Conservation (phyloP, 164 flowering plant genomes). For the Nymphaea thermarum region DNA sequence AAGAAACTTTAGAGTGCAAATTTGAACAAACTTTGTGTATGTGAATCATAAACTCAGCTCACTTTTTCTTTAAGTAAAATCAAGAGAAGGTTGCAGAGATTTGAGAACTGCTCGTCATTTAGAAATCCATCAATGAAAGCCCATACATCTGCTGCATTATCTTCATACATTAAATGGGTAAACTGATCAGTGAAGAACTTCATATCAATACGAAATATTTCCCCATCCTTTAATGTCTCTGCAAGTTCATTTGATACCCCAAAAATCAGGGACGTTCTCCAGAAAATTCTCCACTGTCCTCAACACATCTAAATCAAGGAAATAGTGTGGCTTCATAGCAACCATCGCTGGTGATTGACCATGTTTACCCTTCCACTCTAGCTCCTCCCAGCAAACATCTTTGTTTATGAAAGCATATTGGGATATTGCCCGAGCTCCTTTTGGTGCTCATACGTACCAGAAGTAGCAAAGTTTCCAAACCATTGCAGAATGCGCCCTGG, state of each 20-base stretch:
- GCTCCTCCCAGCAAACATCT: slow-evolving; percentile 96
- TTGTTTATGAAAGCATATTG: slow-evolving; percentile 84
- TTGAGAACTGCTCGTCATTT: slow-evolving; percentile 50
- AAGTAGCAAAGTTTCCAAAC: slow-evolving; percentile 51
- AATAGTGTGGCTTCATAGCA: slow-evolving; percentile 95
- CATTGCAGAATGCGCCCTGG: slow-evolving; percentile 59
- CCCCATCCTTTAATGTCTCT: slow-evolving; percentile 73
- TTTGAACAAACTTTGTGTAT: slow-evolving; percentile 24
- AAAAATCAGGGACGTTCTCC: slow-evolving; percentile 85
- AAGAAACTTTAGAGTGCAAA: slow-evolving; percentile 4
- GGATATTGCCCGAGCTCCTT: slow-evolving; percentile 75
- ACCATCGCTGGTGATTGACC: slow-evolving; percentile 98
- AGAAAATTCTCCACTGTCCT: slow-evolving; percentile 77
- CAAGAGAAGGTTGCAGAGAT: slow-evolving; percentile 62
- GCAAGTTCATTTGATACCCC: slow-evolving; percentile 90
- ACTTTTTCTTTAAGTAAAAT: slow-evolving; percentile 53
- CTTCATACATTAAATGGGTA: slow-evolving; percentile 56
- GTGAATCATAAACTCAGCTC: slow-evolving; percentile 38
- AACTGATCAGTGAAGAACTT: slow-evolving; percentile 55
- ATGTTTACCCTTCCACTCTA: slow-evolving; percentile 96
- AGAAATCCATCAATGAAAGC: slow-evolving; percentile 45
- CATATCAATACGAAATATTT: slow-evolving; percentile 49
- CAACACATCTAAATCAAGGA: slow-evolving; percentile 82
- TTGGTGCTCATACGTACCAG: slow-evolving; percentile 40
- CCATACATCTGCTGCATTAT: slow-evolving; percentile 64